A percentile compares a stretch with the other conserved stretches of the same genome.
Conservation (phyloP, 176 grass and related monocot species). For the Ananas comosus region DNA sequence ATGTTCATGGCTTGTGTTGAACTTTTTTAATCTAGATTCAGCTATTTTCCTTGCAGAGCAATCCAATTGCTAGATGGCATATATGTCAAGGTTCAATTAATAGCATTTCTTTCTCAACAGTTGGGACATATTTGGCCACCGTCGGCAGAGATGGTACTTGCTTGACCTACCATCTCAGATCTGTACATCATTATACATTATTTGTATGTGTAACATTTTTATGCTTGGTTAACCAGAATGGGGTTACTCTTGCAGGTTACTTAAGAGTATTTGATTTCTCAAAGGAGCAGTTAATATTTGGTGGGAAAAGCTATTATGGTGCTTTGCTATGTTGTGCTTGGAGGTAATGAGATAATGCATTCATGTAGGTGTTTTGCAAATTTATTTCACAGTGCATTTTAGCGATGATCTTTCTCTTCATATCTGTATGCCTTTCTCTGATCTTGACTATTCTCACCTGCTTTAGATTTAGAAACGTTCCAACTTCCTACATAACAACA, state of each 20-base stretch:
- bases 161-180: constrained; percentile 5
- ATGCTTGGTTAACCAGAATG: background rate
- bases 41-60: constrained; percentile 40
- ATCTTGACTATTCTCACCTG: no score
- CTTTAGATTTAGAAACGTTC: no score
- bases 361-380: background rate
- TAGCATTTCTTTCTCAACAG: constrained; percentile 72
- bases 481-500: background rate
- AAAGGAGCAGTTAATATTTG: constrained; percentile 84
- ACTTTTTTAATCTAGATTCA: constrained; percentile 18
- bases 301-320: constrained; percentile 98
- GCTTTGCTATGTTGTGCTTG: constrained; percentile 89
- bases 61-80: constrained; percentile 90
- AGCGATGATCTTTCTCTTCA: no score
- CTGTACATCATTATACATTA: background rate
- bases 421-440: no score
- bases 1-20: constrained; percentile 21
- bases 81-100: constrained; percentile 92
- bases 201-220: background rate
- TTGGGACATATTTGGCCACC: constrained; percentile 76
- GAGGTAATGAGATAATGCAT: constrained; percentile 52
- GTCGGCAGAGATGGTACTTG: constrained; percentile 87
- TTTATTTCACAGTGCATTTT: no score
- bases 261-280: constrained; percentile 94
- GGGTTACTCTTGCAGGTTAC: constrained; percentile 53